Percentiles rank a stretch among this genome's conserved stretches.
phyloP scores from a whole-genome alignment of 345 rosid species.

The Citrus mangshanensis region DNA sequence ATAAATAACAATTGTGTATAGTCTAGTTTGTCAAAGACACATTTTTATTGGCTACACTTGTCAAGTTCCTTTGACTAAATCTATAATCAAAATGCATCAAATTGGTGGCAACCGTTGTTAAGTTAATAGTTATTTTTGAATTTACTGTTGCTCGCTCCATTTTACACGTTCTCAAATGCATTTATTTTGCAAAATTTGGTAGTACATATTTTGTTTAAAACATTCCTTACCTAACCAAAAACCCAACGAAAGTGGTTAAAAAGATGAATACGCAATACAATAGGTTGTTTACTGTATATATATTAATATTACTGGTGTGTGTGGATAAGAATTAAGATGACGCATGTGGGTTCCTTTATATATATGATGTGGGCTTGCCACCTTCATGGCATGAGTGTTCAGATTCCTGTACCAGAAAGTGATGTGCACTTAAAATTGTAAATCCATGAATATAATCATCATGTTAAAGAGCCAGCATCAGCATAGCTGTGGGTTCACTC shows the following conservation, averaged over 20 bases:
- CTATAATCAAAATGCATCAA: neutral
- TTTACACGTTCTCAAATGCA: neutral
- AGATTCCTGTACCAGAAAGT: slow-evolving; percentile 30
- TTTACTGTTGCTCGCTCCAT: neutral
- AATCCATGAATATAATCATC: slow-evolving; percentile 25
- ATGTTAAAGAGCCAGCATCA: slow-evolving; percentile 14
- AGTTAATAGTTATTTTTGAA: no score
- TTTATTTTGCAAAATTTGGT: neutral
- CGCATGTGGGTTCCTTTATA: slow-evolving; percentile 17
- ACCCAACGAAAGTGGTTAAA: neutral
- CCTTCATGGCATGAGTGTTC: slow-evolving; percentile 30
- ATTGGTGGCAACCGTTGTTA: neutral
- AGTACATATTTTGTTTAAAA: neutral
- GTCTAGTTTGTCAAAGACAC: neutral
- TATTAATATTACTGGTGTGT: no score
- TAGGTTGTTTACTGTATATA: neutral
- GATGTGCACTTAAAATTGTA: slow-evolving; percentile 20
- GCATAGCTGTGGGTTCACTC: slow-evolving; percentile 29
- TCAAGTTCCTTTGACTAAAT: neutral
- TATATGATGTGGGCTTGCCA: slow-evolving; percentile 40
- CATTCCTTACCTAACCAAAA: neutral
- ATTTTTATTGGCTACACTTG: neutral
- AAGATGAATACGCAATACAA: neutral
- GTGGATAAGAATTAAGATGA: slow-evolving; percentile 3
- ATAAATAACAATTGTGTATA: neutral